Conservation (phyloP, 441 rosid species). For the Monsonia emarginata region DNA sequence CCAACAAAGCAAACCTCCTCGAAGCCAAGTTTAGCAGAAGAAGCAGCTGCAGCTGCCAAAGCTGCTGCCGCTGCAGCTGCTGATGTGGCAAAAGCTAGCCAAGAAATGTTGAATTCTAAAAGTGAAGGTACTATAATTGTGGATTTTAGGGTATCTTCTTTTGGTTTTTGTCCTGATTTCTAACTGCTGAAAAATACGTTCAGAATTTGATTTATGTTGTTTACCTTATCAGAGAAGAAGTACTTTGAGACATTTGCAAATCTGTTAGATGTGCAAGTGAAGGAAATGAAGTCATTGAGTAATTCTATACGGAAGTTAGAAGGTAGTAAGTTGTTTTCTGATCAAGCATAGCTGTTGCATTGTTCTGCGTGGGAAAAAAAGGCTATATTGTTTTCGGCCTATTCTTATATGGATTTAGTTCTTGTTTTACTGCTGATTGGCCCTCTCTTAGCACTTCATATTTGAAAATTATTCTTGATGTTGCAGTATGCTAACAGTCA, state of each 20-base stretch:
- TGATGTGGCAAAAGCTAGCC: slow-evolving; percentile 81
- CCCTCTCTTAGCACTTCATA: not conserved
- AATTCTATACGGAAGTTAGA: slow-evolving; percentile 46
- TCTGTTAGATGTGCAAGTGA: slow-evolving; percentile 46
- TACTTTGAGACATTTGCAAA: slow-evolving; percentile 36
- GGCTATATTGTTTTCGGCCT: not conserved
- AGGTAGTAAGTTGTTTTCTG: slow-evolving; percentile 32
- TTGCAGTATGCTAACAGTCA: not conserved
- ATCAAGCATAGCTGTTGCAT: slow-evolving; percentile 6
- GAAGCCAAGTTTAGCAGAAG: slow-evolving; percentile 76
- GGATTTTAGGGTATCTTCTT: slow-evolving; percentile 3
- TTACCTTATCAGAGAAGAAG: slow-evolving; percentile 36
- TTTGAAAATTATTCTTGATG: not conserved
- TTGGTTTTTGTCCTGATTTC: not conserved
- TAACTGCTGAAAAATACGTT: not conserved
- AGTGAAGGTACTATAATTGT: slow-evolving; percentile 39
- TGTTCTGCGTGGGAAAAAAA: not conserved
- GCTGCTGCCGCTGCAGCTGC: slow-evolving; percentile 83
- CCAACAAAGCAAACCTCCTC: slow-evolving; percentile 28
- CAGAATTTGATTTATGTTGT: slow-evolving; percentile 2
- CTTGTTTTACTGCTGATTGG: not conserved
- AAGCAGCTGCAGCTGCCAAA: slow-evolving; percentile 87
- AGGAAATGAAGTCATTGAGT: slow-evolving; percentile 60
- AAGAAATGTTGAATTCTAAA: slow-evolving; percentile 62
- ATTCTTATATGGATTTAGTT: not conserved